Base-by-base conservation (phyloP, 2,329 filamentous ascomycete species). In the Exophiala spinifera region DNA sequence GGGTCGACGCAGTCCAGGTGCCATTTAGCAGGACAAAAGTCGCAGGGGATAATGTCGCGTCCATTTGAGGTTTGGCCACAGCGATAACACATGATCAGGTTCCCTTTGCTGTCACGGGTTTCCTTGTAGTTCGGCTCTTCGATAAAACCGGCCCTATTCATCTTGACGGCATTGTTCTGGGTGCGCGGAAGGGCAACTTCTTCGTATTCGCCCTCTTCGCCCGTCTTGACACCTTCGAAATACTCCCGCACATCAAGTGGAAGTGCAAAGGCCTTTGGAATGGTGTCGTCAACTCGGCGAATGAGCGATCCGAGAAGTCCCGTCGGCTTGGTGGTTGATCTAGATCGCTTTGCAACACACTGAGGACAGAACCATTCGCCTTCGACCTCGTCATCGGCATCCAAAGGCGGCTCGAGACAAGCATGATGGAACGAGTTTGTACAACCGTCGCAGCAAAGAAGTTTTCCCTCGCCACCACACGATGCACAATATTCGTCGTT, bases 371-470 rank as follows among this genome's bases (percentile, higher is more conserved):
- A 94, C 89, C 91, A 97, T 55, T 79, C 73, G 64, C 90, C 87
- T 55, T 88, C 84, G 10, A 86, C 85, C 55, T 86, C 76, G 56
- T 76, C 70, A 50, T 79, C 77, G 46, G 82, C 79, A 51, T 84
- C 79, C 62, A 90, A 76, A 36, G 89, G 87, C 58, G 92, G 91
- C 70, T 95, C 87, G 62, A 94, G 83, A 70, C 94, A 97, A 56
- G 83, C 80, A 69, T 94, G 90, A 72, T 97, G 94, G 72, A 95
- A 96, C 4, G 91, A 89, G 62, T 89, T 84, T 57, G 86, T 83
- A 74, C 94, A 99, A 59, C 88, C 89, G 74, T 97, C 94, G 72
- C 94, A 99, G 74, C 91, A 96, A 61, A 97, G 80, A 60, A 99
- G 81, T 63, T 90, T 84, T 53, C 92, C 92, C 62, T 84, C 87